phyloP scores from a whole-genome alignment of 306 rosid genomes.

The Dalbergia cochinchinensis region DNA sequence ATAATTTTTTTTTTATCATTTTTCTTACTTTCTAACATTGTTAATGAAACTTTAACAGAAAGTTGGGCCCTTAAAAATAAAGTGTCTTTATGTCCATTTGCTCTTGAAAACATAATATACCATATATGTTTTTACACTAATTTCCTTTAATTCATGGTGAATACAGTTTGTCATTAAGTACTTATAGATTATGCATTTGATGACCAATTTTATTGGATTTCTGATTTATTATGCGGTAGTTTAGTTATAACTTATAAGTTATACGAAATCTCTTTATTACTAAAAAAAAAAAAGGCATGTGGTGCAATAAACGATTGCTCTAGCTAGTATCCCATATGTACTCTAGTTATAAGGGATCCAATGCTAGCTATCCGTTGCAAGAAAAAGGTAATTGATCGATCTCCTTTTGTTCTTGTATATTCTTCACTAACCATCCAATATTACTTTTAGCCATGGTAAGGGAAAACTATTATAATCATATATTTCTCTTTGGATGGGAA shows the following conservation, averaged over 20 bases:
- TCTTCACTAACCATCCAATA: conserved; percentile 1
- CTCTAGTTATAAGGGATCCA: conserved; percentile 44
- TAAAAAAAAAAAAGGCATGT: conserved; percentile 11
- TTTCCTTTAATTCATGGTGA: not conserved
- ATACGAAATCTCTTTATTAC: not conserved
- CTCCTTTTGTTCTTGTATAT: conserved; percentile 17
- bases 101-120: conserved; percentile 27
- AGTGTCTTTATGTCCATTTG: conserved; percentile 49
- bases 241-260: not conserved
- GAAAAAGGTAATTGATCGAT: not conserved
- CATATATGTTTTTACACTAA: not conserved
- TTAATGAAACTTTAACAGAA: conserved; percentile 49
- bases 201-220: conserved; percentile 15
- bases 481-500: not conserved
- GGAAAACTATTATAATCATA: conserved; percentile 5
- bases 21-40: conserved; percentile 10
- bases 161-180: conserved; percentile 41
- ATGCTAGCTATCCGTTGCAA: conserved; percentile 30
- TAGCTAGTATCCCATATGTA: not conserved
- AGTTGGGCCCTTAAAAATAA: conserved; percentile 56
- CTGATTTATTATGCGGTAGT: not conserved
- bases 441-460: not conserved
- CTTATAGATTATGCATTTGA: conserved; percentile 25
- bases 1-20: not conserved
- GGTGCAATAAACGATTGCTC: conserved; percentile 24